Base-by-base conservation (phyloP, 768 basidiomycete species). In the Agrocybe praecox region DNA sequence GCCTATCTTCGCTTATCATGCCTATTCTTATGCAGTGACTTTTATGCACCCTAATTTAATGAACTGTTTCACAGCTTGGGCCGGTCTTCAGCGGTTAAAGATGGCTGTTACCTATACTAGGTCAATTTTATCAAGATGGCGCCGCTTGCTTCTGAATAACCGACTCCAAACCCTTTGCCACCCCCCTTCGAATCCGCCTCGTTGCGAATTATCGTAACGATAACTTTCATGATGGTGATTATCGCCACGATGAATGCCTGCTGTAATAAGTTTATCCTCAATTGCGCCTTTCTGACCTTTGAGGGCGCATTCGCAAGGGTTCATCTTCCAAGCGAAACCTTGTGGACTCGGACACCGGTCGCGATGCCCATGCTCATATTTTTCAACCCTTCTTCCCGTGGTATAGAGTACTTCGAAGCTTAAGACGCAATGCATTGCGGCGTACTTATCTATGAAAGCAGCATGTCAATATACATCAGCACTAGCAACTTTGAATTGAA, bases 131-230 rank as follows among this genome's bases (percentile, higher is more conserved):
- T 40, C 36, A n/a, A 6, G 36, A 40, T 40, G 36, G 36, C 36
- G 36, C 12, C 36, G 12, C 52, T 53, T 47, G n/a, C 57, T 33
- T 60, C 60, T 55, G 53, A 60, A 57, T 57, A 60, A 49, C 53
- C 62, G 62, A 53, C 32, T 54, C 48, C 33, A 23, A 52, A 50
- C 46, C 53, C 57, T 53, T 52, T 53, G 22, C 57, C 46, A 26
- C 56, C 56, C 42, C 42, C 56, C 40, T 42, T 46, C 46, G 48
- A 34, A 23, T 34, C 23, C 47, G 45, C 50, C 51, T 56, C 59
- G 40, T 60, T 48, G 54, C 51, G 36, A 22, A 53, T 46, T 58
- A 34, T 52, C 36, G 36, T 40, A 40, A 40, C 36, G 36, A 40
- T 53, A 53, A 26, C 24, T 21, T 40, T 40, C 36, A 40, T 40